phyloP scores from a whole-genome alignment of 371 early-diverging fungal genomes.

The Lichtheimia ramosa region DNA sequence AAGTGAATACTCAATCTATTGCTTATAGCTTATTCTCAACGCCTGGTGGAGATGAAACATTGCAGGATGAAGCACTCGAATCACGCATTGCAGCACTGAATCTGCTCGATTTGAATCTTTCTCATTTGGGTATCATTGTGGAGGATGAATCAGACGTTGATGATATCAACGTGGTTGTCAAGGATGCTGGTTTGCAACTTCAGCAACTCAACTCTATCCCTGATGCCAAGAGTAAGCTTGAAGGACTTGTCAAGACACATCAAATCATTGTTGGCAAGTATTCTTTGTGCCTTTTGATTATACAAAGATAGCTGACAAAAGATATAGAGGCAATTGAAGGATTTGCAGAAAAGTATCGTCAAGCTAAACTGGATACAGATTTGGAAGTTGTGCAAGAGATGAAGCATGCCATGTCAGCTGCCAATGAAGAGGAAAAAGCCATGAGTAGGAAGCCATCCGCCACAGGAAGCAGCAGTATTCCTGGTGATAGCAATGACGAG shows the following conservation, averaged over 20 bases:
- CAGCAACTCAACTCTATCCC: constrained; percentile 46
- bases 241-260: constrained; percentile 47
- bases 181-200: constrained; percentile 44
- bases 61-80: constrained; percentile 64
- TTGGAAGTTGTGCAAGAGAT: constrained; percentile 28
- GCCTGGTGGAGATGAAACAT: constrained; percentile 46
- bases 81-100: constrained; percentile 74
- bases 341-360: constrained; percentile 22
- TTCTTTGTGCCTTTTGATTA: neutral
- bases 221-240: constrained; percentile 51
- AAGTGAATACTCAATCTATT: neutral
- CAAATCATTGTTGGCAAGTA: constrained; percentile 48
- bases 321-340: constrained; percentile 22
- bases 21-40: constrained; percentile 9
- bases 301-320: neutral
- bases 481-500: neutral
- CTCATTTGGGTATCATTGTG: constrained; percentile 58
- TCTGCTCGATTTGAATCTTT: constrained; percentile 55
- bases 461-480: neutral
- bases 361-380: constrained; percentile 14
- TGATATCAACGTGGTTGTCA: constrained; percentile 41
- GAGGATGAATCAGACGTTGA: constrained; percentile 37
- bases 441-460: neutral
- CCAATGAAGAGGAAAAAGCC: constrained; percentile 13
- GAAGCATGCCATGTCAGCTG: constrained; percentile 27